Base-by-base conservation (phyloP, 371 early-diverging fungal species). In the Apophysomyces sp. region DNA sequence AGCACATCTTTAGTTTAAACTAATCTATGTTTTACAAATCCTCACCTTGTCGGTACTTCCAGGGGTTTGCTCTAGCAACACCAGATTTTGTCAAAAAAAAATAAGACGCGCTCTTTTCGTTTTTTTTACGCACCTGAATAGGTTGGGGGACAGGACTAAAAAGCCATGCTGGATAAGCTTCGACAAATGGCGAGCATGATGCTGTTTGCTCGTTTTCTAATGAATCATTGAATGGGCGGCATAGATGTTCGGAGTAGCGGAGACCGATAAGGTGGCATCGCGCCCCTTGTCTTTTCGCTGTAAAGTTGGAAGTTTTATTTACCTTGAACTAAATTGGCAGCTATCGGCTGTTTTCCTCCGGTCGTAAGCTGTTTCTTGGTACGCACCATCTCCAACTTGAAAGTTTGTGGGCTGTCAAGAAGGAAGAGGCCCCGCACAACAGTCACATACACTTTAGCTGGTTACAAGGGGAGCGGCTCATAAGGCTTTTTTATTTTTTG, bases 351-450 rank as follows among this genome's bases (percentile, higher is more conserved):
- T 21, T 30, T 62, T 15, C 30, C 55, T 57, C 29, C 37, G 18
- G 57, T 32, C 39, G 59, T 29, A 16, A 49, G 49, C 49, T 57
- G 54, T 44, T 64, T 52, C 58, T 64, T 64, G 32, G 65, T 64
- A 58, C 65, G 65, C 51, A 64, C 65, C 65, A 64, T 64, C 26
- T 15, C 36, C 8, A 44, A 44, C 49, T 21, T 4, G 11, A n/a
- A 44, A 44, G 21, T 7, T n/a, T 21, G 49, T 44, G 49, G 18
- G 21, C 49, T 21, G 21, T n/a, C 21, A 18, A 52, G n/a, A 24
- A 28, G 31, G 34, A 15, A 51, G 49, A 5, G 49, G 7, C 41
- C 40, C 49, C 49, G 49, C 49, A 21, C 6, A 11, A 44, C 49
- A 44, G 49, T 44, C 49, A 44, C 49, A 9, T n/a, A 21, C 21